Evolutionary conservation across 163 green algal species (phyloP).

Genomic region (Volvox carteri): DNA sequence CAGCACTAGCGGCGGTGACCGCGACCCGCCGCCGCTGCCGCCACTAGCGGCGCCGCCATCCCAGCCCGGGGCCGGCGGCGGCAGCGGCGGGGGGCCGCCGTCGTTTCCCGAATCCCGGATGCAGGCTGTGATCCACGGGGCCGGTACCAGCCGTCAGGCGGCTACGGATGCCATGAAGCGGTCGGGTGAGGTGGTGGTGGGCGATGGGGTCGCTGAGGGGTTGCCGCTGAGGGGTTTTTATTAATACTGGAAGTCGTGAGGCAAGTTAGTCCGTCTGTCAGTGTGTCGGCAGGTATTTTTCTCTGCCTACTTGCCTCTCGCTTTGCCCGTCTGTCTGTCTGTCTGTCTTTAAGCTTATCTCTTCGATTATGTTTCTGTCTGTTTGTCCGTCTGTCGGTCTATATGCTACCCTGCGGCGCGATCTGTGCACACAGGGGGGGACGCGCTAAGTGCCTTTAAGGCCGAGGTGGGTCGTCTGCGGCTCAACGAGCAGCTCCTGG

Average conservation of each 20-base stretch:
- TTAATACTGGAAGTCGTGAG: too few relatives aligned
- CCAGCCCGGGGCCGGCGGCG: too few relatives aligned
- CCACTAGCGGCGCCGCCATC: not conserved
- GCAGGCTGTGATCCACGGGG: slow-evolving; percentile 63
- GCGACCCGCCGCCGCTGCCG: slow-evolving; percentile 48
- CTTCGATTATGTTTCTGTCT: not conserved
- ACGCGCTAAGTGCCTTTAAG: slow-evolving; percentile 56
- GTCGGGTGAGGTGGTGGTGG: slow-evolving; percentile 21
- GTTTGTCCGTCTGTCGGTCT: too few relatives aligned
- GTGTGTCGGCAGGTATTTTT: too few relatives aligned
- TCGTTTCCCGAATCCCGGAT: slow-evolving; percentile 18
- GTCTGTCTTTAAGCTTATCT: not conserved
- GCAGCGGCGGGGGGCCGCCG: slow-evolving; percentile 9
- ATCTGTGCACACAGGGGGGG: too few relatives aligned
- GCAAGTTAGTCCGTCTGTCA: too few relatives aligned
- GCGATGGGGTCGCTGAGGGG: too few relatives aligned
- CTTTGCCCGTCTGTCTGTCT: not conserved
- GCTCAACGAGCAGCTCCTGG: slow-evolving; percentile 57
- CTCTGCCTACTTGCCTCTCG: not conserved
- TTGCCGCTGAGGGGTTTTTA: too few relatives aligned
- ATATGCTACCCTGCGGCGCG: too few relatives aligned
- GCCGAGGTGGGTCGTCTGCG: slow-evolving; percentile 62
- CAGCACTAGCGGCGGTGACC: not conserved
- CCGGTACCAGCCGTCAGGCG: slow-evolving; percentile 32
- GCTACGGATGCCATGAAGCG: slow-evolving; percentile 52